These are phyloP conservation scores for Alternaria arborescens DNA, from an alignment of 2,329 filamentous ascomycete genomes.

Conservation along the genomic window DNA sequence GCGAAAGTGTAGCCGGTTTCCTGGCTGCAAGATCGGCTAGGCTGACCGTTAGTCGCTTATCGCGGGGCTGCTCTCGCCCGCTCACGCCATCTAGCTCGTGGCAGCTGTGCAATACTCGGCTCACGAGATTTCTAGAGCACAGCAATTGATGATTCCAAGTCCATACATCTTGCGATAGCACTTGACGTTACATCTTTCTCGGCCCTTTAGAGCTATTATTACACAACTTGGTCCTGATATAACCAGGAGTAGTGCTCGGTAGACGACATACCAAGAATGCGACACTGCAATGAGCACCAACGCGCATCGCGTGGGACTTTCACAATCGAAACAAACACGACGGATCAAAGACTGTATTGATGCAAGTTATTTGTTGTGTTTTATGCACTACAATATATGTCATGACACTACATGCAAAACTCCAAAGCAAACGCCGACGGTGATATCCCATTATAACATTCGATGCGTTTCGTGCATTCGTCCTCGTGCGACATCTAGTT, in stretches of 20 bases:
- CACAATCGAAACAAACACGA: background rate
- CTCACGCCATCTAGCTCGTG: background rate
- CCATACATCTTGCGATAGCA: background rate
- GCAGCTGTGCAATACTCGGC: background rate
- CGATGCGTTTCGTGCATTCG: conserved; percentile 25
- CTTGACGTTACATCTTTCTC: background rate
- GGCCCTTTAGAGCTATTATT: background rate
- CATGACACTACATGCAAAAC: conserved; percentile 35
- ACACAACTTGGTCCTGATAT: background rate
- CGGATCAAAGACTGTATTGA: background rate
- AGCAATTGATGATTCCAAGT: background rate
- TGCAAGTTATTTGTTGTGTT: conserved; percentile 18
- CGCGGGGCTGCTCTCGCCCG: background rate
- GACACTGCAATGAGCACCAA: background rate
- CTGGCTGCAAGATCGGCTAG: background rate
- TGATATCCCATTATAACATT: conserved; percentile 18
- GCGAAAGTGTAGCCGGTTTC: background rate
- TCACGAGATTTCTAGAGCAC: background rate
- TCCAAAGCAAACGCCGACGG: conserved; percentile 37
- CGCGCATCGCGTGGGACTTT: background rate
- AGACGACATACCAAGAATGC: background rate
- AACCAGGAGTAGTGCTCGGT: background rate
- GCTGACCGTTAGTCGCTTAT: conserved; percentile 1
- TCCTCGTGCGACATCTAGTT: conserved; percentile 37
- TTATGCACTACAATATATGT: conserved; percentile 28